Base-by-base conservation (phyloP, 108 stramenopile genomes). In the Schizochytrium sp. region DNA sequence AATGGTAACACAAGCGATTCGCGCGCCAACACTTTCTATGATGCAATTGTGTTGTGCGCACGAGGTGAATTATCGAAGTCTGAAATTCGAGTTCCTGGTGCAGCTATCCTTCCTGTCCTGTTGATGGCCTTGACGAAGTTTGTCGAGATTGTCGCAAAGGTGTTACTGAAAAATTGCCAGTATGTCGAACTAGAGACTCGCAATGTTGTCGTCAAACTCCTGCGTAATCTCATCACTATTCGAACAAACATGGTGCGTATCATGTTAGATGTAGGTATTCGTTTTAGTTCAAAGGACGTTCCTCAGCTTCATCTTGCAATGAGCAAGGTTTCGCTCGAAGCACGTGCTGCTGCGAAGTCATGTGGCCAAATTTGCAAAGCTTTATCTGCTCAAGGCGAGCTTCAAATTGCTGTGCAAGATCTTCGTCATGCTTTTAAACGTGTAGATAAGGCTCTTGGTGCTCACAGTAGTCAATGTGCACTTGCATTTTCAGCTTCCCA, bases 391-490 rank as follows among this genome's bases (percentile, higher is more conserved):
- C 42, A 7, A 8, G 64, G 44, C 42, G 8, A 8, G 64, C 42
- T 69, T 44, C 64, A 38, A 10, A 38, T 38, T 8, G 64, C 64
- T 44, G 64, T 44, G 28, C 64, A 15, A 38, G 64, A 69, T 38
- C 28, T 69, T 8, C 42, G 44, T 8, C 64, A 69, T 69, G 64
- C 64, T 7, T 69, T 69, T 44, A 69, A 69, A 15, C 64, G 64
- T 7, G 44, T 44, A 38, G 64, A 69, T 69, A 38, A 38, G 64
- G 64, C 64, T 15, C 64, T 69, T 69, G 64, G 64, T 15, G 7
- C 28, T 38, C 64, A 44, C 15, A 15, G 12, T 7, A 69, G 64
- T 44, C 12, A 69, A 0, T 69, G 64, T 44, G 12, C 28, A 8
- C 2, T 15, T 38, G 64, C 64, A 0, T 69, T 69, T 15, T 7